phyloP scores from a whole-genome alignment of 1,139 yeast genomes.

The Saccharomyces hybrid region DNA sequence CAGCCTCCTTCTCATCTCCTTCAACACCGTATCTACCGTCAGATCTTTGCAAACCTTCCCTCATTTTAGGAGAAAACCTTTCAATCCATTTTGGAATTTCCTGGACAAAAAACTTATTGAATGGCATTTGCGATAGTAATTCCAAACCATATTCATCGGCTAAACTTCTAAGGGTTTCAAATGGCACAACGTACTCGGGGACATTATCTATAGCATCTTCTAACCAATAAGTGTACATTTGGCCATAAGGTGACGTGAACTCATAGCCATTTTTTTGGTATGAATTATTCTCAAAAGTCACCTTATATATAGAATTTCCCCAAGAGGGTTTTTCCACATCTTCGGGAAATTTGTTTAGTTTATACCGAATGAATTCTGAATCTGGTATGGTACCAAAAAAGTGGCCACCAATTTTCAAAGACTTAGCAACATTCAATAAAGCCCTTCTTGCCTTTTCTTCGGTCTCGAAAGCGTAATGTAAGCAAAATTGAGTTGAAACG shows the following conservation, averaged over 20 bases:
- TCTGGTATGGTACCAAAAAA: slow-evolving; percentile 94
- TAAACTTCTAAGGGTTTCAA: slow-evolving; percentile 71
- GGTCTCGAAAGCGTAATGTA: slow-evolving; percentile 89
- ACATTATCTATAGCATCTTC: slow-evolving; percentile 94
- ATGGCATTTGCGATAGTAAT: slow-evolving; percentile 65
- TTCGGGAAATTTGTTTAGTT: slow-evolving; percentile 43
- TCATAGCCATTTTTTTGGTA: slow-evolving; percentile 53
- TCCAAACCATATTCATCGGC: slow-evolving; percentile 80
- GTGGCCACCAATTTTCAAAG: slow-evolving; percentile 71
- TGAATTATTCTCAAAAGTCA: slow-evolving; percentile 67
- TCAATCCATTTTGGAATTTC: slow-evolving; percentile 63
- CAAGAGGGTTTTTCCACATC: slow-evolving; percentile 50
- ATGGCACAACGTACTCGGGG: slow-evolving; percentile 96
- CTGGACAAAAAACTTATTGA: slow-evolving; percentile 73
- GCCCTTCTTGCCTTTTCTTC: slow-evolving; percentile 71
- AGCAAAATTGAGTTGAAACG: slow-evolving; percentile 82
- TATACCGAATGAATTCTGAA: slow-evolving; percentile 69
- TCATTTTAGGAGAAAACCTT: slow-evolving; percentile 53
- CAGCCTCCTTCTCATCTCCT: slow-evolving; percentile 87
- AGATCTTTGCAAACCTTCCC: slow-evolving; percentile 60
- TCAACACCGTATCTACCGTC: slow-evolving; percentile 84
- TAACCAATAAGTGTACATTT: slow-evolving; percentile 69
- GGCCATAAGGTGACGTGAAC: slow-evolving; percentile 74
- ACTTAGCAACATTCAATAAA: slow-evolving; percentile 65
- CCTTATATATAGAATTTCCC: slow-evolving; percentile 80